phyloP scores from a whole-genome alignment of 1,139 yeast species.

The Wickerhamiella infanticola region DNA sequence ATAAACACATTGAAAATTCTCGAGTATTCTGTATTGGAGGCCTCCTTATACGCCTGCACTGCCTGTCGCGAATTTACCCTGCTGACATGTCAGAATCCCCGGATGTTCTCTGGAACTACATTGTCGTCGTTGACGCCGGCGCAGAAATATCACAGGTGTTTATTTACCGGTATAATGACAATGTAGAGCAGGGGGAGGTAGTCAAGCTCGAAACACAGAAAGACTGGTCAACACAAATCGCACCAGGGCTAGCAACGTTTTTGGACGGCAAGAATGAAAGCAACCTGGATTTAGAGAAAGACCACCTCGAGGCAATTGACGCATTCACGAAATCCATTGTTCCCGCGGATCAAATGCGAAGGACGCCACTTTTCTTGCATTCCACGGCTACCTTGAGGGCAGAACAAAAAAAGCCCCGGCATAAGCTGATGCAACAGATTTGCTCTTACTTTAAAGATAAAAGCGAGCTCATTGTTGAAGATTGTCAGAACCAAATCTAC shows the following conservation, averaged over 20 bases:
- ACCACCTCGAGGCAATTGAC: conserved; percentile 39
- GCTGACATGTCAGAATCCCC: too few species aligned
- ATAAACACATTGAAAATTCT: background rate
- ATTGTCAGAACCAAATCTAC: conserved; percentile 36
- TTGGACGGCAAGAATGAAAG: background rate
- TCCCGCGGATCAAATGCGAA: conserved; percentile 47
- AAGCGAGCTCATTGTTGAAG: conserved; percentile 41
- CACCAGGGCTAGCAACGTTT: conserved; percentile 1
- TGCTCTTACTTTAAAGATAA: conserved; percentile 40
- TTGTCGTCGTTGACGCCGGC: conserved; percentile 7
- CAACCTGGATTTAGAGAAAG: conserved; percentile 10
- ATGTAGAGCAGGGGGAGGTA: background rate
- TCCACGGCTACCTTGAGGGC: conserved; percentile 73
- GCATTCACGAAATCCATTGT: conserved; percentile 40
- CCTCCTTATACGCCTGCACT: background rate
- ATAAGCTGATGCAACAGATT: conserved; percentile 31
- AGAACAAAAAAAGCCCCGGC: conserved; percentile 39
- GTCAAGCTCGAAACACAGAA: conserved; percentile 1
- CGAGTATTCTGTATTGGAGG: background rate
- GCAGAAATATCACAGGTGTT: conserved; percentile 3
- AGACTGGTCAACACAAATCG: background rate
- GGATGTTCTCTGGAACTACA: conserved; percentile 9
- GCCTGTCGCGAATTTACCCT: background rate
- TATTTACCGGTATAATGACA: conserved; percentile 7
- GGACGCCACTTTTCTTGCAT: conserved; percentile 65